Conservation (phyloP, 1,139 yeast genomes). For the Kodamaea alishanica region DNA sequence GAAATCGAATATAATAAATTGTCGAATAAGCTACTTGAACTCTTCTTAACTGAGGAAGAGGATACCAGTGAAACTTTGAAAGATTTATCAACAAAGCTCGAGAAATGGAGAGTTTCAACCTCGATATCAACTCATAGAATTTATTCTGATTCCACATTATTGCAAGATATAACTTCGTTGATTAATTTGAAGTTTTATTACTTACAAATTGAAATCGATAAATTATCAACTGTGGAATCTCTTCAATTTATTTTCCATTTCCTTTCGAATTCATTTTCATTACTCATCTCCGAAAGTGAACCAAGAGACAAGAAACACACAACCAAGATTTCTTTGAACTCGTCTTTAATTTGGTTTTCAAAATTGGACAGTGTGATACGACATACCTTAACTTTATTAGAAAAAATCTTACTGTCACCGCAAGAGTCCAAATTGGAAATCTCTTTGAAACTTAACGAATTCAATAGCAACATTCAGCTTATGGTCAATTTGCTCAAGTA, state of each 20-base stretch:
- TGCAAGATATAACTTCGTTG: conserved; percentile 33
- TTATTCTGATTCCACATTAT: conserved; percentile 22
- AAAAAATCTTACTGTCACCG: conserved; percentile 14
- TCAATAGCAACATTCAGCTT: conserved; percentile 21
- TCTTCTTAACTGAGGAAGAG: conserved; percentile 4
- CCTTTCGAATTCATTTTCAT: conserved; percentile 38
- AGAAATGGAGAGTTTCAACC: conserved; percentile 35
- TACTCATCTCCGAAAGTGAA: conserved; percentile 27
- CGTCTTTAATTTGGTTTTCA: conserved; percentile 31
- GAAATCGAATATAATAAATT: conserved; percentile 22
- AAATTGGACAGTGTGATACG: conserved; percentile 36
- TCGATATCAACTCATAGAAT: conserved; percentile 27
- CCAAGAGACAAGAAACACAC: conserved; percentile 7
- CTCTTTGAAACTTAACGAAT: conserved; percentile 19
- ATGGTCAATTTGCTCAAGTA: conserved; percentile 21
- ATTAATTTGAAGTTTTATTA: conserved; percentile 39
- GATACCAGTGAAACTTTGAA: conserved; percentile 13
- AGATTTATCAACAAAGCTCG: conserved; percentile 25
- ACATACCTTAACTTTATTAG: conserved; percentile 27
- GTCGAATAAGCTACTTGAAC: conserved; percentile 17
- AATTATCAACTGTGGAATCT: conserved; percentile 34
- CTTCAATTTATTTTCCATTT: conserved; percentile 43
- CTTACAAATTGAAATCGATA: conserved; percentile 40
- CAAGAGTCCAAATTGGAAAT: conserved; percentile 12
- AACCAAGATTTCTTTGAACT: conserved; percentile 11